Evolutionary conservation across 306 rosid genomes (phyloP), one percentile per base, ranked within the genome.

Genomic region (Fagus crenata): DNA sequence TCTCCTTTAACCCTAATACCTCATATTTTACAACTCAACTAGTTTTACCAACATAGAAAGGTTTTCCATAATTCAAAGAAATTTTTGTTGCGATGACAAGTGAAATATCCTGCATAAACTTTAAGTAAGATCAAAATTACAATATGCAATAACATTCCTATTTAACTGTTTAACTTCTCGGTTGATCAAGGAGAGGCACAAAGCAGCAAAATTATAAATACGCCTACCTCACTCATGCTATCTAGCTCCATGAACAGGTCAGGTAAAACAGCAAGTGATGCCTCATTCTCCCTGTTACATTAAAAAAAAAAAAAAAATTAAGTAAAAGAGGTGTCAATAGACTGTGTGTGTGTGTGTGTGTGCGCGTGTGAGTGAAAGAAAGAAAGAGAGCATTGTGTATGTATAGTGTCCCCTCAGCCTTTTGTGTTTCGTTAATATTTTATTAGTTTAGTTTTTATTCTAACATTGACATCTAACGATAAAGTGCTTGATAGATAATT

Each of bases 211-310:
- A 18, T 70, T 56, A 43, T 84, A 67, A 35, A 78, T 36, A 37
- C 49, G 73, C 77, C 78, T 84, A 96, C 99, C 98, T 93, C 98
- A 59, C 89, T 88, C 98, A 96, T 84, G 67, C 97, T 13, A 82
- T 93, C 99, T 84, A 96, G 91, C 81, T 96, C 98, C 87, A 86
- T 49, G 42, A 96, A 84, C 84, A 96, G 87, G 84, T 96, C 98
- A 42, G 99, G 91, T 78, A 96, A 86, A 75, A 96, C 99, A 78
- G 98, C 96, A 76, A 93, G 98, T n/a, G 99, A 96, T 56, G 99
- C 99, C 80, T 96, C 99, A 77, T 96, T 96, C 79, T 92, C 99
- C 87, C 99, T 96, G 88, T 81, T 71, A 61, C 37, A 79, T 75
- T 68, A 32, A 78, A 37, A 77, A 33, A 55, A 49, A 12, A 54